Evolutionary conservation across 2,329 filamentous ascomycete genomes (phyloP), one percentile per base, ranked within the genome.

Genomic region (Fusarium subglutinans): DNA sequence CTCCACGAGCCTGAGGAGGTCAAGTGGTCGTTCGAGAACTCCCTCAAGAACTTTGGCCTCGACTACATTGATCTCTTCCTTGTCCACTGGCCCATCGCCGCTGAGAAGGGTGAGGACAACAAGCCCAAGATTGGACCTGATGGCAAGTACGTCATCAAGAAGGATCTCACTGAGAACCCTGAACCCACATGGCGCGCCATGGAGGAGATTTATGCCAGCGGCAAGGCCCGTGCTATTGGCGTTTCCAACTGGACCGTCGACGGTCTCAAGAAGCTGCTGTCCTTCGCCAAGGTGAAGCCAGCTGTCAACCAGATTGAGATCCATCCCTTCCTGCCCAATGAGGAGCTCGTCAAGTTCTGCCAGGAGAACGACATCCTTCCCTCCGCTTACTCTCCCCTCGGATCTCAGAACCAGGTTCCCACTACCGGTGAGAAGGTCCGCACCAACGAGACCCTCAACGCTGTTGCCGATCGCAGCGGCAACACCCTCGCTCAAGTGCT

Each of bases 361-460:
- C 82, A 84, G 63, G 79, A 85, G 55, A 83, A 89, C 77, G 82
- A 83, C 73, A 87, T 90, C 75, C 75, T 89, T 59, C 83, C 86
- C 43, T 81, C 83, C 51, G 88, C 87, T 3, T 90, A 89, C 83
- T 91, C 89, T 22, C 90, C 89, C 11, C 90, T 92, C 57, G 91
- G 90, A 5, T 90, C 90, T 26, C 86, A 90, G 40, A 74, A 78
- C 69, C 77, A 78, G 51, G 75, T 78, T 6, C 77, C 77, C 47
- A 76, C 70, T 33, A 78, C 77, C 3, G 77, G 77, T 15, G 77
- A 78, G 47, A 78, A 77, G 57, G 77, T 78, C 28, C 63, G 77
- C 77, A 82, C 82, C 50, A 82, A 83, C 72, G 81, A 78, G 69
- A 74, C 69, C 7, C 79, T 91, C 56, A 83, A 86, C 70, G 84